These are phyloP conservation scores for Luvunga scandens DNA, from an alignment of 345 rosid species.

Conservation along the genomic window DNA sequence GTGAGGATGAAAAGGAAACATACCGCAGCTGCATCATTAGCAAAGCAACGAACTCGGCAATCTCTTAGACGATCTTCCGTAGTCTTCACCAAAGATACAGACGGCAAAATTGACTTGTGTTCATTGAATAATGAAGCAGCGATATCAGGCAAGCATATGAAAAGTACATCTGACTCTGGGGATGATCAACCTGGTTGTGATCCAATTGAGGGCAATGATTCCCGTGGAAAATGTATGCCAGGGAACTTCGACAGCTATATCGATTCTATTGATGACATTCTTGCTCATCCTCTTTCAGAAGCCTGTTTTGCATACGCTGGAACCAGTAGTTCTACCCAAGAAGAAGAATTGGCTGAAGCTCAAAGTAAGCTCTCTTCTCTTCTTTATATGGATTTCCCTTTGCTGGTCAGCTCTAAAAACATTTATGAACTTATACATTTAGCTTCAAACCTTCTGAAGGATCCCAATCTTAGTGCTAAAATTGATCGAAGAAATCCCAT, in stretches of 20 bases:
- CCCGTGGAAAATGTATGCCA: conserved; percentile 31
- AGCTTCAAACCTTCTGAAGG: conserved; percentile 47
- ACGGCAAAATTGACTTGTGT: conserved; percentile 13
- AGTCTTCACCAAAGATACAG: conserved; percentile 12
- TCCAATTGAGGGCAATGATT: conserved; percentile 25
- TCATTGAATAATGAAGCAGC: conserved; percentile 18
- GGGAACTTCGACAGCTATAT: conserved; percentile 69
- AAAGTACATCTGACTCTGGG: conserved; percentile 9
- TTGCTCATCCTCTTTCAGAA: conserved; percentile 42
- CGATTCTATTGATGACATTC: conserved; percentile 53
- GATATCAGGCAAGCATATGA: conserved; percentile 8
- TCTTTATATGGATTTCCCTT: conserved; percentile 54
- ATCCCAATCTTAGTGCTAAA: conserved; percentile 56
- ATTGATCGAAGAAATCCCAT: conserved; percentile 63
- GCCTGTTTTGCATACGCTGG: conserved; percentile 7
- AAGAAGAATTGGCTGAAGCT: conserved; percentile 50
- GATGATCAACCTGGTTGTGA: conserved; percentile 26
- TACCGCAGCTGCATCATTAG: conserved; percentile 20
- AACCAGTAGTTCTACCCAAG: conserved; percentile 16
- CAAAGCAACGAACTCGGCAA: conserved; percentile 32
- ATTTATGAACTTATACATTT: conserved; percentile 40
- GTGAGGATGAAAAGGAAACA: conserved; percentile 37
- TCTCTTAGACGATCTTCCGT: conserved; percentile 19
- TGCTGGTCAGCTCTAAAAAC: conserved; percentile 43
- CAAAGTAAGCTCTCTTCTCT: conserved; percentile 53